Percentiles rank a stretch among this genome's conserved stretches.
These are phyloP conservation scores for Cordyceps tenuipes DNA, from an alignment of 2,329 filamentous ascomycete genomes.

Conservation along the genomic window DNA sequence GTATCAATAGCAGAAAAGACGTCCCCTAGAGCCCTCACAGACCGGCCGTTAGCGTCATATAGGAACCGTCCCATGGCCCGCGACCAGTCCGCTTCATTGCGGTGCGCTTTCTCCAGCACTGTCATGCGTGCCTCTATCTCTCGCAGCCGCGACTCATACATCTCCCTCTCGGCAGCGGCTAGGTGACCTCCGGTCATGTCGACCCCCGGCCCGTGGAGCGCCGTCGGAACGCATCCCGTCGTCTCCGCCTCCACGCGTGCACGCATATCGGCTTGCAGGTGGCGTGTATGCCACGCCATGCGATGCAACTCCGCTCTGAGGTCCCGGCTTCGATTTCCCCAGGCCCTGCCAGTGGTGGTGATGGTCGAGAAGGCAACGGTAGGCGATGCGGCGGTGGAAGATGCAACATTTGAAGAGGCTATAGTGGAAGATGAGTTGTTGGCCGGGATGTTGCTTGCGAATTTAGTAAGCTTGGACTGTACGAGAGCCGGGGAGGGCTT, in stretches of 20 bases:
- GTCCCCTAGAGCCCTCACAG: not conserved
- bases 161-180: not conserved
- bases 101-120: not conserved
- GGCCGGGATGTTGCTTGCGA: not conserved
- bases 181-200: not conserved
- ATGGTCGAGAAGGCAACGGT: no score
- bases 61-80: not conserved
- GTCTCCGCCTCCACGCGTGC: not conserved
- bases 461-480: not conserved
- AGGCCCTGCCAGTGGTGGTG: not conserved
- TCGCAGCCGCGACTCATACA: not conserved
- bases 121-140: not conserved
- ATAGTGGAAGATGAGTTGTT: no score
- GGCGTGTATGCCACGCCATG: not conserved
- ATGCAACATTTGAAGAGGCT: not conserved
- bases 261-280: not conserved
- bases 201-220: not conserved
- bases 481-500: not conserved
- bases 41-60: conserved; percentile 5
- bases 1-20: not conserved
- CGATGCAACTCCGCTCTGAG: not conserved
- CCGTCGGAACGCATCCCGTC: not conserved
- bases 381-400: not conserved
- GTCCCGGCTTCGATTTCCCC: not conserved
- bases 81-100: not conserved